Base-by-base conservation (phyloP, 169 alveolate genomes). In the Besnoitia besnoiti region DNA sequence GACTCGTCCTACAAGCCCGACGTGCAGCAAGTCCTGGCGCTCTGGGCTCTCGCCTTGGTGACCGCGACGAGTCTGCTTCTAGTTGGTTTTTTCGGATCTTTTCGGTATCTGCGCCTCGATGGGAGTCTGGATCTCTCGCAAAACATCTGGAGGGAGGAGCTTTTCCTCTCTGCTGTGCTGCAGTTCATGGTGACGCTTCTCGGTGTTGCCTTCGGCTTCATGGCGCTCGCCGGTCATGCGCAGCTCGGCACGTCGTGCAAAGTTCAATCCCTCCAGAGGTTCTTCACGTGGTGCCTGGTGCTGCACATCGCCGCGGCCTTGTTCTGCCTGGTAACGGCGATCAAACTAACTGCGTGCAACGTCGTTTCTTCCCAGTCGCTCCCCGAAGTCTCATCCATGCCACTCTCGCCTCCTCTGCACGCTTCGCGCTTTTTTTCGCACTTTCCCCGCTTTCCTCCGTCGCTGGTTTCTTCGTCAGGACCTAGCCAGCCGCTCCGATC, bases 251-350 rank as follows among this genome's bases (percentile, higher is more conserved):
- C 50, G 5, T 27, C 50, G 40, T 35, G 42, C 35, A 51, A 85
- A 33, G 80, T 46, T 3, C 67, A 35, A 49, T 0, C 44, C 47
- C 37, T 85, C 19, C 91, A 55, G 27, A 46, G 55, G 59, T 40
- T 50, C 50, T 85, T 85, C 80, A 50, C 42, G 33, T 46, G 91
- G 80, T 35, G 91, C n/a, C 80, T 85, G 37, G 50, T 55, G 24
- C 46, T 85, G 49, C 91, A 85, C 55, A 50, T 61, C 3, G 80
- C 67, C 5, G 80, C 44, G 21, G 91, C 82, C 19, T 33, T 50
- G 27, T 27, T 55, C 50, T n/a, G 62, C 4, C 46, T 49, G 12
- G 61, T 85, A 0, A 37, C 55, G 24, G 51, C 67, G 42, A 3
- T 55, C 77, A 85, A 85, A 85, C 51, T 85, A 10, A 46, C 67